These are phyloP conservation scores for Fusarium sp. DNA, from an alignment of 2,329 filamentous ascomycete species.

Conservation along the genomic window DNA sequence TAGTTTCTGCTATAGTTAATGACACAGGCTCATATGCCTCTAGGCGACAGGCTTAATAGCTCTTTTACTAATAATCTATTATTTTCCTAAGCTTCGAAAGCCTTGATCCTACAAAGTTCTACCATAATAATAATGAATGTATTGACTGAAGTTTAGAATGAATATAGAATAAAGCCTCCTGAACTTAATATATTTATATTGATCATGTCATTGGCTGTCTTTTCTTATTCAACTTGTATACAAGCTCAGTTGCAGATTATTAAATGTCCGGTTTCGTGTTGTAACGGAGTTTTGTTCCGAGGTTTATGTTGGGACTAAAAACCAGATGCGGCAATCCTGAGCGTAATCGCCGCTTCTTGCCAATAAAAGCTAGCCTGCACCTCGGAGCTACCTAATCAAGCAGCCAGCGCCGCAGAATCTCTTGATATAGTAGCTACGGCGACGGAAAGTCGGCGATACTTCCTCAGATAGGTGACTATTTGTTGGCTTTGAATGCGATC, in stretches of 20 bases:
- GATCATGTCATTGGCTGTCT: background rate
- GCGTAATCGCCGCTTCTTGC: accelerated
- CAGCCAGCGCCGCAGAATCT: accelerated
- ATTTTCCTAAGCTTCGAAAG: accelerated
- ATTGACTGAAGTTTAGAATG: accelerated
- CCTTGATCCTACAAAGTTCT: background rate
- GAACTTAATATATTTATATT: accelerated
- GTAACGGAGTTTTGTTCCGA: accelerated
- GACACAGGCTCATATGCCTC: background rate
- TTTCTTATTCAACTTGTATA: background rate
- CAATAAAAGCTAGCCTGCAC: background rate
- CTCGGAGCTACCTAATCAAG: accelerated
- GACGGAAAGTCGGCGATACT: accelerated
- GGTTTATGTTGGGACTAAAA: accelerated
- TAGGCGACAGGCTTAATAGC: accelerated
- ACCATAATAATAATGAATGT: no score
- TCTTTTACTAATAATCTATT: accelerated
- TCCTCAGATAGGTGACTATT: accelerated
- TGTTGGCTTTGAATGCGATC: background rate
- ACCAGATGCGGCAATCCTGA: accelerated
- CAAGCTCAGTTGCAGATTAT: background rate
- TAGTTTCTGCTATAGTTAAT: background rate
- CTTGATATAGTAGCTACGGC: background rate
- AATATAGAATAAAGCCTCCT: background rate
- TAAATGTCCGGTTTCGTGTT: no score